Percentiles rank a stretch among this genome's conserved stretches.
Conservation (phyloP, 495 filamentous ascomycete species). For the Aspergillus coremiiformis region DNA sequence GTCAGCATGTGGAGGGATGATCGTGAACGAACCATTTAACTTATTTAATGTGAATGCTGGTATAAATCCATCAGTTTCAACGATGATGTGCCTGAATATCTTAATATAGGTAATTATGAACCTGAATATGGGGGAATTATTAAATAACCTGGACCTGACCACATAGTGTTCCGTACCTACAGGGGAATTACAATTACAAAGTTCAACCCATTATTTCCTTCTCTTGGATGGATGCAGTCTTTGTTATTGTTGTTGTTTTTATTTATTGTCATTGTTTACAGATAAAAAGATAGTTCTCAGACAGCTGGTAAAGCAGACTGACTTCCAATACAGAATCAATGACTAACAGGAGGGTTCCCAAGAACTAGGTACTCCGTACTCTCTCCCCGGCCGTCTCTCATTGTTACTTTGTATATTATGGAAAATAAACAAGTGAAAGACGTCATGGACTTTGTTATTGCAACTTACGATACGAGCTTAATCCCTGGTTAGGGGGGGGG, state of each 20-base stretch:
- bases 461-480: conserved; percentile 12
- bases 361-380: too few species aligned
- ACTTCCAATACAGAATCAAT: neutral
- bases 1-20: neutral
- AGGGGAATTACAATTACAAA: neutral
- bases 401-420: neutral
- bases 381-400: too few species aligned
- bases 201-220: neutral
- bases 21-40: neutral
- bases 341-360: neutral
- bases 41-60: too few species aligned
- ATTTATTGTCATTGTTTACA: neutral
- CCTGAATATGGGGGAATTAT: neutral
- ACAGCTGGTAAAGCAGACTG: neutral
- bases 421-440: conserved; percentile 8
- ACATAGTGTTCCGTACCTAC: too few species aligned
- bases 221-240: neutral
- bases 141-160: too few species aligned
- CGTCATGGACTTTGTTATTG: conserved; percentile 26
- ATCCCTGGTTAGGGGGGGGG: neutral
- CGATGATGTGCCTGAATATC: neutral
- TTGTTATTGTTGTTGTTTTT: neutral
- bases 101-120: neutral
- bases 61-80: too few species aligned
- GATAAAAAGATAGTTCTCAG: neutral